A percentile compares a stretch with the other conserved stretches of the same genome.
These are phyloP conservation scores for Rosa multiflora DNA, from an alignment of 306 rosid species.

Conservation along the genomic window DNA sequence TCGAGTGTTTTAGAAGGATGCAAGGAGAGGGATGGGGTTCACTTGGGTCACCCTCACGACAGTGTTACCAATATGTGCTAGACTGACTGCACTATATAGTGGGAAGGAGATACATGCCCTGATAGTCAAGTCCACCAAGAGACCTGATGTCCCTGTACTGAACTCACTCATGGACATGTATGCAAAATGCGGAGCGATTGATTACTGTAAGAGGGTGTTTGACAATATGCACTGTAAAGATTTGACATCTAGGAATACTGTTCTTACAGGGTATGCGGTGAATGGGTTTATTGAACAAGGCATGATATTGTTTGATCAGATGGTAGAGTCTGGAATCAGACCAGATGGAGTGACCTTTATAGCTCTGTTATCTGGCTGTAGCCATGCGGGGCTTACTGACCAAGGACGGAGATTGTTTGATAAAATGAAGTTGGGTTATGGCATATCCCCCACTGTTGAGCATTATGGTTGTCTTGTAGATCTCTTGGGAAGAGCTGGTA, in stretches of 20 bases:
- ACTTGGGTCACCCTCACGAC: conserved; percentile 62
- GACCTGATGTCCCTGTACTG: conserved; percentile 42
- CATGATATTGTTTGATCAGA: conserved; percentile 38
- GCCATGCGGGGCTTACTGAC: conserved; percentile 47
- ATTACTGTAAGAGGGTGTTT: conserved; percentile 49
- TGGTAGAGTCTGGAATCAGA: conserved; percentile 32
- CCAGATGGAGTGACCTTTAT: conserved; percentile 53
- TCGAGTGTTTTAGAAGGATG: conserved; percentile 48
- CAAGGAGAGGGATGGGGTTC: conserved; percentile 48
- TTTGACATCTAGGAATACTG: conserved; percentile 61
- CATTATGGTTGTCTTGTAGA: conserved; percentile 61
- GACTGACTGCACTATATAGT: conserved; percentile 43
- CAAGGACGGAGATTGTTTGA: conserved; percentile 41
- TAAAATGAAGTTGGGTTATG: conserved; percentile 38
- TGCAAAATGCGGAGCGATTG: conserved; percentile 59
- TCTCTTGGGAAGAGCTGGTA: conserved; percentile 50
- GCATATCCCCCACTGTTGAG: conserved; percentile 41
- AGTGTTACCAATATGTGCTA: conserved; percentile 41
- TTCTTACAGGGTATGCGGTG: conserved; percentile 48
- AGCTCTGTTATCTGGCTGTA: conserved; percentile 56
- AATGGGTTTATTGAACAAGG: conserved; percentile 51
- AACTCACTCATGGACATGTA: conserved; percentile 65
- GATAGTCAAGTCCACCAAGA: conserved; percentile 48
- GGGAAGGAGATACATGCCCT: conserved; percentile 67
- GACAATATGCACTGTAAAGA: conserved; percentile 40